Evolutionary conservation across 2,329 filamentous ascomycete genomes (phyloP).

Genomic region (Arthroderma sp.): DNA sequence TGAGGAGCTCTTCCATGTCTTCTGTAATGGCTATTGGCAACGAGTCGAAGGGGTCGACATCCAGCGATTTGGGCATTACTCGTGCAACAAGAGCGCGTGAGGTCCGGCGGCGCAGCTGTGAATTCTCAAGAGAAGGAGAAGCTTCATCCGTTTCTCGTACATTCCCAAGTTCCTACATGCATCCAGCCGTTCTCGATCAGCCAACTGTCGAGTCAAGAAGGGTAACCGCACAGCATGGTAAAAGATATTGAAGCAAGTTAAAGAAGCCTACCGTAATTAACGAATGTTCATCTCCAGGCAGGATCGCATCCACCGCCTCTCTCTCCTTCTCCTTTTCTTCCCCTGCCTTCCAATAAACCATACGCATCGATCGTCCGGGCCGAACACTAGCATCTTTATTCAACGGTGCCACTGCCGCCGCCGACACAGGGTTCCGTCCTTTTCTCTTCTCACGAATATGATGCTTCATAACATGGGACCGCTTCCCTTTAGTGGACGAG

Average conservation of each 20-base stretch:
- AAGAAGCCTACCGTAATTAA: background rate
- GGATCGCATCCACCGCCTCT: background rate
- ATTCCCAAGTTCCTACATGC: background rate
- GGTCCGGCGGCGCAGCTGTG: background rate
- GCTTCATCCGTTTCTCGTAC: background rate
- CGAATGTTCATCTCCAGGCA: background rate
- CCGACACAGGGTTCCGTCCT: constrained; percentile 14
- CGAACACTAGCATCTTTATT: background rate
- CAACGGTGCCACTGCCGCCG: background rate
- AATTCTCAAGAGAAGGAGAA: background rate
- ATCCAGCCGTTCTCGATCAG: background rate
- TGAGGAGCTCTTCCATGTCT: constrained; percentile 21
- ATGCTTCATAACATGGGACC: constrained; percentile 32
- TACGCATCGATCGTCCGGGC: background rate
- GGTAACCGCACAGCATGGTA: background rate
- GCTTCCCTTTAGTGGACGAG: constrained; percentile 29
- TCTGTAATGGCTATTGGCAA: constrained; percentile 16
- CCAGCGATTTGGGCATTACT: background rate
- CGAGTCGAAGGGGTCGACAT: constrained; percentile 20
- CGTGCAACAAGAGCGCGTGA: background rate
- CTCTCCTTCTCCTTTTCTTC: background rate
- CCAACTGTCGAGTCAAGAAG: background rate
- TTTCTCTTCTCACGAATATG: constrained; percentile 32
- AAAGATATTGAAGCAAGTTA: background rate
- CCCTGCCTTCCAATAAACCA: background rate